These are phyloP conservation scores for Solanum aculeatissimum DNA, from an alignment of 305 asterid species.

Conservation along the genomic window DNA sequence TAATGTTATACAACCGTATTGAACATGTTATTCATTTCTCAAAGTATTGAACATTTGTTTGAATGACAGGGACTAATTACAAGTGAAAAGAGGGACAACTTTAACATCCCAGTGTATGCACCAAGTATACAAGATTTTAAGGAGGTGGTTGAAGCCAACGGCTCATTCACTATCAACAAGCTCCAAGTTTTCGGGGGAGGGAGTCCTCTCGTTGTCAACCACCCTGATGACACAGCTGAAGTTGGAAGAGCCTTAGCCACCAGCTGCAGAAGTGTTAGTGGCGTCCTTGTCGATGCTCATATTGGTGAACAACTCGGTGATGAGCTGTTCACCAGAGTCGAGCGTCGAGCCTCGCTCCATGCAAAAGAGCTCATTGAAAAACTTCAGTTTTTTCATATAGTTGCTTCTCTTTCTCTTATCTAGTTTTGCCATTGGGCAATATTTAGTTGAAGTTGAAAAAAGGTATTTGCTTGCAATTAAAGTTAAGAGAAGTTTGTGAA, in stretches of 20 bases:
- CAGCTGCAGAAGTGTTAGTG: constrained; percentile 77
- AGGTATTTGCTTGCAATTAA: background rate
- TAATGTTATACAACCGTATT: background rate
- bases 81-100: constrained; percentile 61
- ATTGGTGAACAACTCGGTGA: constrained; percentile 66
- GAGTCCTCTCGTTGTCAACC: constrained; percentile 80
- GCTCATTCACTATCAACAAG: constrained; percentile 54
- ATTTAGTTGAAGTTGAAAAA: background rate
- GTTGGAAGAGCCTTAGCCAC: constrained; percentile 74
- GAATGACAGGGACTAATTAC: constrained; percentile 49
- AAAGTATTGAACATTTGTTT: background rate
- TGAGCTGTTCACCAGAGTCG: constrained; percentile 61
- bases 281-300: constrained; percentile 87
- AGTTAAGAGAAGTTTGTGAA: background rate
- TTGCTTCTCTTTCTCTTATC: constrained; percentile 75
- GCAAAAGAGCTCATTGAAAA: constrained; percentile 67
- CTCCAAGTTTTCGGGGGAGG: constrained; percentile 76
- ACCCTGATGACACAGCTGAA: constrained; percentile 70
- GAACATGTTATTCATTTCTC: background rate
- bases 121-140: constrained; percentile 77
- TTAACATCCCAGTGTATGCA: constrained; percentile 87
- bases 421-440: background rate
- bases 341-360: constrained; percentile 45
- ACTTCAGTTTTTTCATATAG: constrained; percentile 79
- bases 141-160: constrained; percentile 76